Base-by-base conservation (phyloP, 805 yeast genomes). In the Geotrichum ghanense region DNA sequence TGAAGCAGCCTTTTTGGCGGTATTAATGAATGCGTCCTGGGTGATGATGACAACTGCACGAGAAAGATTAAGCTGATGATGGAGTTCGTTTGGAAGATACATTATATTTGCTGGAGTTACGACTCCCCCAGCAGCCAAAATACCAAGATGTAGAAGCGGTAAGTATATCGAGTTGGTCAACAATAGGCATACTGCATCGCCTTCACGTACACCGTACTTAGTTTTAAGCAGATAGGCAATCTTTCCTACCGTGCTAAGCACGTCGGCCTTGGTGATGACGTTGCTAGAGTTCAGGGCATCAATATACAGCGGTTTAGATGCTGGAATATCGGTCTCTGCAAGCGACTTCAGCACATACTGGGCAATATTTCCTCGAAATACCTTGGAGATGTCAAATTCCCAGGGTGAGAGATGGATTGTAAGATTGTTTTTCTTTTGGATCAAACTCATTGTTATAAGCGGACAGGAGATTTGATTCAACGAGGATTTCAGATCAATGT, bases 191-290 rank as follows among this genome's bases (percentile, higher is more conserved):
- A 61, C 60, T 9, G 60, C 62, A 17, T 55, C 59, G 35, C 54
- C 54, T 6, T 49, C 44, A 3, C 35, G 2, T 22, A 62, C 35
- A 20, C 51, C 51, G 37, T 47, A 52, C 42, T 49, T 21, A 24
- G 44, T 39, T n/a, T 41, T 47, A 10, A 62, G 40, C 2, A 89
- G 71, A 1, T 95, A 89, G 22, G 95, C 89, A 49, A 88, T 71
- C 65, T 89, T 77, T 25, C 95, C 95, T 44, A 86, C 79, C 55
- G 87, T 71, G 47, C 73, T 75, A 12, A 47, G 26, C 19, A 41
- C 9, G 34, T 50, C 50, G 3, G 41, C 42, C 2, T 50, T 48
- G 0, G 58, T 51, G 22, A 53, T 31, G 17, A 37, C 10, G n/a
- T 50, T 44, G 34, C 53, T 60, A 12, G 55, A 52, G 12, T 17